Conservation (phyloP, 768 basidiomycete genomes). For the Amanita jacksonii region DNA sequence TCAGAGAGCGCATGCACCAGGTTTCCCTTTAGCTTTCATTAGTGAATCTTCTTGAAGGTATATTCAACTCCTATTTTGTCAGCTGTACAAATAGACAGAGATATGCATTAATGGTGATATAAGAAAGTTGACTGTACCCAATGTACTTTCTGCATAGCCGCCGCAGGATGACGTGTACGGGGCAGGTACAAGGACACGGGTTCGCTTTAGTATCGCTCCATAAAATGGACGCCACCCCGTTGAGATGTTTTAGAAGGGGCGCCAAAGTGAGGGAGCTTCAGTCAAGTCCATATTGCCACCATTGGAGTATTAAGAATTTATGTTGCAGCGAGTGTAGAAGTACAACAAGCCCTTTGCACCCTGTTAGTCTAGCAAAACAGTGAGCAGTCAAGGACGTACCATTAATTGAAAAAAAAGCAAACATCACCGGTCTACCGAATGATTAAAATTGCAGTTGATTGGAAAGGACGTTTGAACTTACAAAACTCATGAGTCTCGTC, state of each 20-base stretch:
- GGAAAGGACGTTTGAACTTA: conserved; percentile 27
- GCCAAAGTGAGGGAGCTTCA: conserved; percentile 64
- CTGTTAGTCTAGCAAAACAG: background rate
- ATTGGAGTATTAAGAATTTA: background rate
- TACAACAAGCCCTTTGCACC: conserved; percentile 1
- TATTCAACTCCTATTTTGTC: too few relatives aligned
- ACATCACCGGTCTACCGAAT: conserved; percentile 7
- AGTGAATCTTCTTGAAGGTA: too few relatives aligned
- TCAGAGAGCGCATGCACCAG: conserved; percentile 59
- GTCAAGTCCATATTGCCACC: background rate
- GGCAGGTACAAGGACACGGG: background rate
- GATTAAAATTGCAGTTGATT: background rate
- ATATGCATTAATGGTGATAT: too few relatives aligned
- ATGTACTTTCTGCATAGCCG: conserved; percentile 9
- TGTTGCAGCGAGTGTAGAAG: background rate
- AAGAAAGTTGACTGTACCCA: background rate
- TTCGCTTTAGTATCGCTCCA: conserved; percentile 52
- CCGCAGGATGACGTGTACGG: background rate
- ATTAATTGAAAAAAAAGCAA: conserved; percentile 15
- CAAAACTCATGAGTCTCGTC: conserved; percentile 99
- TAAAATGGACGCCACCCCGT: conserved; percentile 81
- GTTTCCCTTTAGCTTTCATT: conserved; percentile 7
- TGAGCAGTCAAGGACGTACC: conserved; percentile 12
- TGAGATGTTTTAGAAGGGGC: conserved; percentile 43
- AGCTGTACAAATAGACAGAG: background rate